These are phyloP conservation scores for Scedosporium boydii DNA, from an alignment of 2,329 filamentous ascomycete genomes.

Conservation along the genomic window DNA sequence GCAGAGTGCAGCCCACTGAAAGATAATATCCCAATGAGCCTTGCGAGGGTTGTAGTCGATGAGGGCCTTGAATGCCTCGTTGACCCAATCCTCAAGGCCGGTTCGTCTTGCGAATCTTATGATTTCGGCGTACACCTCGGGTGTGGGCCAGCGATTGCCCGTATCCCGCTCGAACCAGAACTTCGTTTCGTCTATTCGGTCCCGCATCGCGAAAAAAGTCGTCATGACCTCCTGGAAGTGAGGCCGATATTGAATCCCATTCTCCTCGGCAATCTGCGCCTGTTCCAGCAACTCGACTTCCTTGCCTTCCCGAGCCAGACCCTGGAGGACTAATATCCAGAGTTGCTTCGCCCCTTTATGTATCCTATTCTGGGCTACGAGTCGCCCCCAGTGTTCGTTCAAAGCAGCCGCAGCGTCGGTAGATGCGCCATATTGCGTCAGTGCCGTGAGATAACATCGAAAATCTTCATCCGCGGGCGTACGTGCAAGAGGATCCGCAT, in stretches of 20 bases:
- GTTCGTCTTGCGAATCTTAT: conserved; percentile 53
- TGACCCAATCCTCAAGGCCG: conserved; percentile 51
- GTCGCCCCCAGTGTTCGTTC: conserved; percentile 7
- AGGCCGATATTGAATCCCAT: conserved; percentile 33
- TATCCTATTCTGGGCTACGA: conserved; percentile 7
- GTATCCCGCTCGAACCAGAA: conserved; percentile 56
- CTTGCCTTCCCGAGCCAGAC: conserved; percentile 51
- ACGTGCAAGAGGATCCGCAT: conserved; percentile 11
- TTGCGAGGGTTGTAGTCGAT: conserved; percentile 38
- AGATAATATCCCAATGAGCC: conserved; percentile 59
- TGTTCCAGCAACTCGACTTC: conserved; percentile 49
- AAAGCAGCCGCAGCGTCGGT: conserved; percentile 31
- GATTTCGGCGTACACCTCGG: conserved; percentile 41
- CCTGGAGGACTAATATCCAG: conserved; percentile 45
- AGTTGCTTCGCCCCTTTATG: conserved; percentile 19
- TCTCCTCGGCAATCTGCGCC: conserved; percentile 38
- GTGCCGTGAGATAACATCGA: conserved; percentile 34
- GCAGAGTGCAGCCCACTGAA: conserved; percentile 66
- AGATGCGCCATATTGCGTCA: conserved; percentile 45
- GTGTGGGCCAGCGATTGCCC: conserved; percentile 27
- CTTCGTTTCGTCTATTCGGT: conserved; percentile 52
- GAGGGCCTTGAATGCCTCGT: conserved; percentile 44
- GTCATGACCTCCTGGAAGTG: conserved; percentile 46
- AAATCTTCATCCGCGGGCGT: conserved; percentile 19
- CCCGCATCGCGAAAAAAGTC: conserved; percentile 48